phyloP scores from a whole-genome alignment of 805 yeast genomes.

The Saturnispora serradocipensis region DNA sequence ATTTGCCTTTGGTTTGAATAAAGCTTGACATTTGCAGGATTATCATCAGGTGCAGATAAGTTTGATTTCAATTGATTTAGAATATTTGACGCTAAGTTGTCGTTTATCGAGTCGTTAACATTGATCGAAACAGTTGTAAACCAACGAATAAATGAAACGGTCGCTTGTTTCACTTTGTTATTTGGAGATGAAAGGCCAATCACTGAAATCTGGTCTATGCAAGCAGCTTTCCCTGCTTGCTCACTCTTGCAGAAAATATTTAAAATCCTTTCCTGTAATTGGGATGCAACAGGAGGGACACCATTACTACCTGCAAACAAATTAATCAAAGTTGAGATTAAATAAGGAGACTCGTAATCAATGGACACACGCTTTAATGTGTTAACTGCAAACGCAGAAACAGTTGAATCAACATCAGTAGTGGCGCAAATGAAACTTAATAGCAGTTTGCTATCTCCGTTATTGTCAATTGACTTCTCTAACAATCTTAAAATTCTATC shows the following conservation, averaged over 20 bases:
- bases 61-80: constrained; percentile 45
- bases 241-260: constrained; percentile 41
- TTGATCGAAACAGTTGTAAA: constrained; percentile 28
- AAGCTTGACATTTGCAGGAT: constrained; percentile 15
- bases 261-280: constrained; percentile 49
- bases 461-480: constrained; percentile 29
- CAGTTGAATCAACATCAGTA: constrained; percentile 45
- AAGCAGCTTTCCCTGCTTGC: constrained; percentile 35
- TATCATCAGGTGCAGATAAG: constrained; percentile 33
- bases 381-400: constrained; percentile 47
- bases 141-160: constrained; percentile 60
- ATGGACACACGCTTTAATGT: constrained; percentile 39
- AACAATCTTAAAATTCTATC: constrained; percentile 34
- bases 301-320: constrained; percentile 42
- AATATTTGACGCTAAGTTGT: constrained; percentile 34
- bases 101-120: constrained; percentile 10
- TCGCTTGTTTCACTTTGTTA: constrained; percentile 42
- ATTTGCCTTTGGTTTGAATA: constrained; percentile 41
- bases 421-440: constrained; percentile 49
- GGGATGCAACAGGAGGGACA: constrained; percentile 44
- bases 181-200: constrained; percentile 52
- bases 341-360: constrained; percentile 40
- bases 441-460: constrained; percentile 19
- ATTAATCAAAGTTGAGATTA: constrained; percentile 36
- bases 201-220: constrained; percentile 42